These are phyloP conservation scores for Ustilago shanxiensis DNA, from an alignment of 1,284 basidiomycete genomes.

Conservation along the genomic window DNA sequence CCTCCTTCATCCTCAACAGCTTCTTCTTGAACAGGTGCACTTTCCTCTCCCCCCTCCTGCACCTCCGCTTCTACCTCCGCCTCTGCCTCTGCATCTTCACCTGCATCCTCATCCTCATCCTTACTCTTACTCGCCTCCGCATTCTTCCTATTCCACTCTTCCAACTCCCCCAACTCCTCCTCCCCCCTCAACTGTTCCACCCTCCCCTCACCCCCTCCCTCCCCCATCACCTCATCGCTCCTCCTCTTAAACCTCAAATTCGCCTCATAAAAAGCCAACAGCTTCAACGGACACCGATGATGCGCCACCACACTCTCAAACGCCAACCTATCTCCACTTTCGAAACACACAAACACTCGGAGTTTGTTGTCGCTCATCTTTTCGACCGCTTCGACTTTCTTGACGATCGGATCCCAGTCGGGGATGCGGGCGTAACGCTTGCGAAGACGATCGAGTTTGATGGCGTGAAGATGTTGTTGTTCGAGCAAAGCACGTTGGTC, in stretches of 20 bases:
- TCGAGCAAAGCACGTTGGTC: conserved; percentile 25
- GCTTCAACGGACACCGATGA: conserved; percentile 54
- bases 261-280: conserved; percentile 54
- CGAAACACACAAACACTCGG: conserved; percentile 47
- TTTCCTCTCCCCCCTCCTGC: background rate
- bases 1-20: too few species aligned
- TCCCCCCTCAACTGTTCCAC: conserved; percentile 10
- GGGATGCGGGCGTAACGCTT: conserved; percentile 45
- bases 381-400: conserved; percentile 48
- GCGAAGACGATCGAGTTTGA: conserved; percentile 34
- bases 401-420: conserved; percentile 59
- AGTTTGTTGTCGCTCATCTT: conserved; percentile 42
- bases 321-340: conserved; percentile 39
- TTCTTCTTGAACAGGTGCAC: background rate
- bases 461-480: conserved; percentile 30
- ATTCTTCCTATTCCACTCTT: conserved; percentile 4
- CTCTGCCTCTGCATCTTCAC: background rate
- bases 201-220: background rate
- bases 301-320: conserved; percentile 46
- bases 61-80: background rate
- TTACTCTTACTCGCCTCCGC: background rate
- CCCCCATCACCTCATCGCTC: background rate
- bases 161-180: conserved; percentile 18
- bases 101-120: background rate
- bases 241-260: conserved; percentile 41